Evolutionary conservation across 1,284 basidiomycete species (phyloP).

Genomic region (Lentinula novae-zelandiae): DNA sequence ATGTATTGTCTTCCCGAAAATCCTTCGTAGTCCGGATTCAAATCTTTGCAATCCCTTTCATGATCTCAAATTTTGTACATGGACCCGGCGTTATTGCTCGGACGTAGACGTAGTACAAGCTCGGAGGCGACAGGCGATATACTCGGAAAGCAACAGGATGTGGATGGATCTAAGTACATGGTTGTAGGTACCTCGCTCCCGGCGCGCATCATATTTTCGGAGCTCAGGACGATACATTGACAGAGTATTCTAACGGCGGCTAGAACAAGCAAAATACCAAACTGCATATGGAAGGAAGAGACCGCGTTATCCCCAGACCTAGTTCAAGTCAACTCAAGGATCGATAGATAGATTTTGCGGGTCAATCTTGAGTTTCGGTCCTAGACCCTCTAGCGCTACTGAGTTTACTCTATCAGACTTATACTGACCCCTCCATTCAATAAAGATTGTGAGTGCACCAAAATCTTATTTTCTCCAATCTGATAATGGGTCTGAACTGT

Average conservation of each 20-base stretch:
- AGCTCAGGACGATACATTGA: not conserved
- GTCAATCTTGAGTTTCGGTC: not conserved
- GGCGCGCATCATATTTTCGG: not conserved
- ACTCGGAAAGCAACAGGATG: not conserved
- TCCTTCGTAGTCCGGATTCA: not conserved
- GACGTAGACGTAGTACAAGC: not conserved
- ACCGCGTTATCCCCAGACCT: not conserved
- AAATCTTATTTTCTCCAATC: too few species aligned
- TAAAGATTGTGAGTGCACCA: too few species aligned
- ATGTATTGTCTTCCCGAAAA: not conserved
- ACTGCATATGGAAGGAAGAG: not conserved
- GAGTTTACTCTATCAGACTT: too few species aligned
- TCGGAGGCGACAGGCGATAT: not conserved
- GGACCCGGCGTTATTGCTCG: not conserved
- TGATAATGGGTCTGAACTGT: too few species aligned
- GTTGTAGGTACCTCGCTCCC: not conserved
- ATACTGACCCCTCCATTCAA: too few species aligned
- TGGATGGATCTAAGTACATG: not conserved
- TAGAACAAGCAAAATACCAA: not conserved
- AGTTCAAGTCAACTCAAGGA: not conserved
- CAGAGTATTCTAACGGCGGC: not conserved
- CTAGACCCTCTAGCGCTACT: not conserved
- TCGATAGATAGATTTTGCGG: not conserved
- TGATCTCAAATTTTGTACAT: not conserved
- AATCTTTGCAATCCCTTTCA: not conserved